phyloP scores from a whole-genome alignment of 1,139 yeast genomes.

The Suhomyces atakaporum region DNA sequence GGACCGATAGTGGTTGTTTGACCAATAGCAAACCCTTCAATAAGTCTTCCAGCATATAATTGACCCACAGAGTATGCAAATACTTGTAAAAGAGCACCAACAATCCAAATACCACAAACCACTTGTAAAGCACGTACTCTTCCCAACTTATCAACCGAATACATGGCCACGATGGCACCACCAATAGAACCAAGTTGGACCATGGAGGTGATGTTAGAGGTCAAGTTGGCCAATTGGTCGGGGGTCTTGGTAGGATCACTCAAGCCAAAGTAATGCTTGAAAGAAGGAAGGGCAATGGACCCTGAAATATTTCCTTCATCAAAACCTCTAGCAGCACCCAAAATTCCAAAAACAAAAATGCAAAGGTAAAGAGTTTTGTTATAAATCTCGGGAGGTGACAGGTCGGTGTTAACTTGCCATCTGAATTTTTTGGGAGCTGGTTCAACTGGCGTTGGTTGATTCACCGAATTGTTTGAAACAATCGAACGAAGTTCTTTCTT shows the following conservation, averaged over 20 bases:
- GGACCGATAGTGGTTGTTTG: conserved; percentile 62
- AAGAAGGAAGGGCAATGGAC: conserved; percentile 45
- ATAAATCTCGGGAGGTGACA: conserved; percentile 52
- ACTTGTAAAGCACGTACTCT: conserved; percentile 54
- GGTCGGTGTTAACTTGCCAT: conserved; percentile 35
- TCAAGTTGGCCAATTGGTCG: conserved; percentile 44
- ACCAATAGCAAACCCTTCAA: conserved; percentile 59
- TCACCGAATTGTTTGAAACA: conserved; percentile 7
- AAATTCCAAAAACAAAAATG: conserved; percentile 55
- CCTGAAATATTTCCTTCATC: conserved; percentile 61
- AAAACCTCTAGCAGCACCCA: conserved; percentile 62
- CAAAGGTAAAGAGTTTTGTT: conserved; percentile 49
- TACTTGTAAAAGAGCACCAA: conserved; percentile 51
- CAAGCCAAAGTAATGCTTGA: conserved; percentile 48
- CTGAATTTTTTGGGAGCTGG: conserved; percentile 17
- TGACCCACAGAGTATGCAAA: conserved; percentile 49
- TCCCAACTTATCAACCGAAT: conserved; percentile 55
- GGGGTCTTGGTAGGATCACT: conserved; percentile 38
- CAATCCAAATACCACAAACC: conserved; percentile 46
- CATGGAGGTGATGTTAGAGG: conserved; percentile 61
- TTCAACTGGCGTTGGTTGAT: background rate
- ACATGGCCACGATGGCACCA: conserved; percentile 54
- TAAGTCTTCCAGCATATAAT: conserved; percentile 53
- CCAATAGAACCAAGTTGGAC: conserved; percentile 63
- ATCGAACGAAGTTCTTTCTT: conserved; percentile 16